phyloP scores from a whole-genome alignment of 768 basidiomycete species.

The Panus rudis region DNA sequence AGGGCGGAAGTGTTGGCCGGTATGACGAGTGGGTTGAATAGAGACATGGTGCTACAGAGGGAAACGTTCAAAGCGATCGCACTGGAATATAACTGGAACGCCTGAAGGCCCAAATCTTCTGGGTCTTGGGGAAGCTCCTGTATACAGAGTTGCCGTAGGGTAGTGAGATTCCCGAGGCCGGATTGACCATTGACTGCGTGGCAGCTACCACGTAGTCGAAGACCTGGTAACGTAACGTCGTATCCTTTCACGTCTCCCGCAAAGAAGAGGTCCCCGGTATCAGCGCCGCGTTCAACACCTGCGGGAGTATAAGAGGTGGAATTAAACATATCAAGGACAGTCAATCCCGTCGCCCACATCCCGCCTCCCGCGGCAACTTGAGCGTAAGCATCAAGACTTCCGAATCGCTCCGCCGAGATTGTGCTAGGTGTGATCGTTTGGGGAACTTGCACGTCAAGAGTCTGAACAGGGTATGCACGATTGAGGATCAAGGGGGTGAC shows the following conservation, averaged over 20 bases:
- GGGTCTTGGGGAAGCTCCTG: too few relatives aligned
- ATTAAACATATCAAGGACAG: slow-evolving; percentile 10
- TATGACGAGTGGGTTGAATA: background rate
- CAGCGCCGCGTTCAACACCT: too few relatives aligned
- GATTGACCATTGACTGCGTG: background rate
- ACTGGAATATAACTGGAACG: too few relatives aligned
- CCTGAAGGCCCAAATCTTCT: too few relatives aligned
- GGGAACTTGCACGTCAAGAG: slow-evolving; percentile 5
- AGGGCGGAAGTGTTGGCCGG: background rate
- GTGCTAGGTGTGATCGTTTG: slow-evolving; percentile 10
- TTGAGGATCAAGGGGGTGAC: slow-evolving; percentile 14
- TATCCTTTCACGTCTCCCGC: slow-evolving; percentile 7
- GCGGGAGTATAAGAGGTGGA: slow-evolving; percentile 11
- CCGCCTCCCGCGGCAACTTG: slow-evolving; percentile 12
- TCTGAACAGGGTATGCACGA: slow-evolving; percentile 13
- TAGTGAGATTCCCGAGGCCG: background rate
- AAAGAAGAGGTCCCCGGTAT: slow-evolving; percentile 13
- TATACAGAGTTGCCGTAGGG: background rate
- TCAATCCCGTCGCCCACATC: slow-evolving; percentile 12
- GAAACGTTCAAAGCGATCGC: slow-evolving; percentile 6
- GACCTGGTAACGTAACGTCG: slow-evolving; percentile 12
- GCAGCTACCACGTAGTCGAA: slow-evolving; percentile 15
- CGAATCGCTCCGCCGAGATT: slow-evolving; percentile 2
- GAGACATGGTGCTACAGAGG: slow-evolving; percentile 8
- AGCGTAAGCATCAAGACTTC: slow-evolving; percentile 11